Evolutionary conservation across 129 eudicot species (phyloP), one percentile per base, ranked within the genome.

Genomic region (Flaveria ramosissima): DNA sequence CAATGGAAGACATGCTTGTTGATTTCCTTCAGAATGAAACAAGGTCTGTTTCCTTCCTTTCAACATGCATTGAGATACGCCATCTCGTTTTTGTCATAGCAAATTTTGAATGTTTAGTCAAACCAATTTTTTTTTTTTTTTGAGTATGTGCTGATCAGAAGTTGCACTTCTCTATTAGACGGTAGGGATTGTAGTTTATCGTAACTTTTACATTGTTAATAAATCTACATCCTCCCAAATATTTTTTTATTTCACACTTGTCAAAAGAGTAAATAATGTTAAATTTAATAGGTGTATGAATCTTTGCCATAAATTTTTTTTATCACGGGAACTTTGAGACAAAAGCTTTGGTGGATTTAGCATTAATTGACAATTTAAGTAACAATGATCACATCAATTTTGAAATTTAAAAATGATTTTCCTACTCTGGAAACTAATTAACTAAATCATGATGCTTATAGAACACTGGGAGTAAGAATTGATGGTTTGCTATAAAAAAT

Each of bases 1-100:
- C 97, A 8, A 70, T 85, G 88, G 97, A 95, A 76, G 92, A 89
- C 39, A 85, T 87, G 57, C 74, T 95, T 13, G 82, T 95, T 39
- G 80, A 89, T 77, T 88, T 86, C 56, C 96, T 95, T 71, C 83
- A 86, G 27, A 82, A 83, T 67, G 89, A 88, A 77, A 70, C 85
- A 46, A 89, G 96, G 99, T 95, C 52, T 57, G 26, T 70, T 76
- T 77, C 5, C 14, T 68, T 73, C 20, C 6, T 7, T 73, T 67
- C 12, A 66, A 41, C 60, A 13, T 32, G 23, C 42, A 48, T 27
- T 30, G 11, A 27, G 19, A 16, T 63, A 63, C 42, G 1, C 16
- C 24, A 10, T 24, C 39, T 24, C 9, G 15, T 23, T 20, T 36
- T 36, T 36, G 7, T 36, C 41, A 6, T 14, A 57, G 23, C 62